These are phyloP conservation scores for Gossypium anomalum DNA, from an alignment of 345 rosid genomes.

Conservation along the genomic window DNA sequence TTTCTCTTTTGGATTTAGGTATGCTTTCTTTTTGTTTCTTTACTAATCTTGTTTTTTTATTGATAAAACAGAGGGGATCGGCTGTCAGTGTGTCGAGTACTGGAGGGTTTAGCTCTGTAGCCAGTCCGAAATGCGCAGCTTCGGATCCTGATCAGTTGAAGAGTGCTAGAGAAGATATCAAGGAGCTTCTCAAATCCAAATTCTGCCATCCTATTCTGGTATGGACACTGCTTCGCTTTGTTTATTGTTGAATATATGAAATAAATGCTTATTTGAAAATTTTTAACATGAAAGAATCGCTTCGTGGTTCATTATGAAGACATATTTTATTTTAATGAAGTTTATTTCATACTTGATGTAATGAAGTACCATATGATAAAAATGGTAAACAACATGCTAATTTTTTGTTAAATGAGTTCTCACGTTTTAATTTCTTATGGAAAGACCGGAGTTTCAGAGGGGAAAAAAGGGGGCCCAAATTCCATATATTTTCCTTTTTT, in stretches of 20 bases:
- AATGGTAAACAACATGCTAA: not conserved
- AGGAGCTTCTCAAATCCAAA: constrained; percentile 65
- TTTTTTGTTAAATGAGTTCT: not conserved
- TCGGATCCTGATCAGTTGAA: constrained; percentile 75
- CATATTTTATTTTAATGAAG: not conserved
- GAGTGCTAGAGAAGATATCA: constrained; percentile 86
- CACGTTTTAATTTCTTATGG: not conserved
- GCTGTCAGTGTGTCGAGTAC: constrained; percentile 26
- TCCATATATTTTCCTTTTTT: not conserved
- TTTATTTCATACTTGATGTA: constrained; percentile 3
- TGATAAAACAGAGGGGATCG: constrained; percentile 34
- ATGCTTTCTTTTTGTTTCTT: not conserved
- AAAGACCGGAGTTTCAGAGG: not conserved
- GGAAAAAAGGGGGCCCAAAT: not conserved
- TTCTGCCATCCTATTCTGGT: constrained; percentile 89
- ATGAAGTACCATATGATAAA: not conserved
- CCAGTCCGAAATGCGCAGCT: constrained; percentile 53
- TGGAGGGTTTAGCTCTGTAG: constrained; percentile 35
- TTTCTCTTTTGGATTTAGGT: not conserved
- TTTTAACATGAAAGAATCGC: not conserved
- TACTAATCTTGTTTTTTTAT: not conserved
- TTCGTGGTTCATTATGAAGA: not conserved
- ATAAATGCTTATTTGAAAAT: not conserved
- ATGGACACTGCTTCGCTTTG: not conserved
- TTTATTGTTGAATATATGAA: not conserved